Evolutionary conservation across 495 filamentous ascomycete species (phyloP), one percentile per base, ranked within the genome.

Genomic region (Penicillium longicatenatum): DNA sequence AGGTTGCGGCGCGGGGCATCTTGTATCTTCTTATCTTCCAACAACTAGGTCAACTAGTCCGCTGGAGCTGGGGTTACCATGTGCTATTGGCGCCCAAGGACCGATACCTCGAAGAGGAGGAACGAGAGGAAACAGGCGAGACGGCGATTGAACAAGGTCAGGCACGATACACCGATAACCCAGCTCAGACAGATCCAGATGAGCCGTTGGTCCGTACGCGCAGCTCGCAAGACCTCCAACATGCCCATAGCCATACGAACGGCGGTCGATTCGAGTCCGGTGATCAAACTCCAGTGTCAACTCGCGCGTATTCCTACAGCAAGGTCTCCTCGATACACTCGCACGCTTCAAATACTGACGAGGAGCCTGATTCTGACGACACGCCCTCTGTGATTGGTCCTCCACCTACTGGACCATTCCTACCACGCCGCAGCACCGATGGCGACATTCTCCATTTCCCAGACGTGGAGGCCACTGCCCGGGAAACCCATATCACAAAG

Each of bases 61-160:
- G 94, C 52, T 98, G 94, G 94, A 97, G 90, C 61, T 98, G 95
- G 95, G 94, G 94, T 9, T 97, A 95, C 65, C 91, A 96, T 65
- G 84, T 98, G 42, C 76, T 98, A 16, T 79, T 98, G 8, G 92
- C 92, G 16, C 91, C 92, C 3, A 85, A 87, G 55, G 82, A 85
- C 24, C 72, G 69, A 19, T 80, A 72, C 46, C 47, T 75, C n/a
- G 87, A 88, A 55, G 88, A 89, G 58, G 79, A 78, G 19, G 84
- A 87, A 39, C 80, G 84, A 44, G 77, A 75, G 14, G 69, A 81
- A 19, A 57, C 26, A 2, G 79, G 82, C 39, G 20, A 72, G 14
- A 70, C 76, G 8, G 61, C 60, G 5, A 73, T 87, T 16, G 88
- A 92, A 68, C 83, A 86, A 58, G 90, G 89, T 22, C 80, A 78